Conservation (phyloP, 2,329 filamentous ascomycete species). For the Fusarium sp. region DNA sequence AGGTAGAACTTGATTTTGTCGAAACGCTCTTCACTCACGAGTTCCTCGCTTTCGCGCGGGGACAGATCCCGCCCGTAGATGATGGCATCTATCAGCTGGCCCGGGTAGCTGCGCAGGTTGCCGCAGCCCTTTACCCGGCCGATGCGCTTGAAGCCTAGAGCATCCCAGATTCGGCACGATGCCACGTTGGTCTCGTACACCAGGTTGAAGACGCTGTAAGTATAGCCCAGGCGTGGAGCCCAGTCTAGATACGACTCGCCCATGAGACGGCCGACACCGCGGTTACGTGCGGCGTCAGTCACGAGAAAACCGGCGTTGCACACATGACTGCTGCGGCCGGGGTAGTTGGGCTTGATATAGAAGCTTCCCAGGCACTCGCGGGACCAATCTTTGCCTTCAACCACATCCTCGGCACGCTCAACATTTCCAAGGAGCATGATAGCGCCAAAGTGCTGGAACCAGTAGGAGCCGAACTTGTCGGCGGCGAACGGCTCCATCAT, state of each 20-base stretch:
- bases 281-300: constrained; percentile 77
- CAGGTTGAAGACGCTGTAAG: constrained; percentile 92
- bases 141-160: constrained; percentile 90
- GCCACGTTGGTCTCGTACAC: constrained; percentile 95
- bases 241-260: constrained; percentile 81
- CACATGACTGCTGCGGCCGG: constrained; percentile 88
- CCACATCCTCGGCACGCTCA: constrained; percentile 67
- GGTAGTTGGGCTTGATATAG: constrained; percentile 95
- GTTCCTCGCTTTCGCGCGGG: constrained; percentile 75
- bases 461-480: constrained; percentile 83
- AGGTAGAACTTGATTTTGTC: constrained; percentile 99
- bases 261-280: constrained; percentile 79
- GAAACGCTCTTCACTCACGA: constrained; percentile 94
- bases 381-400: constrained; percentile 77
- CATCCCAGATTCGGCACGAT: constrained; percentile 91
- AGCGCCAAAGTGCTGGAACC: constrained; percentile 91
- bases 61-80: constrained; percentile 77
- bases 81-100: constrained; percentile 77
- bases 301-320: constrained; percentile 87
- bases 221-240: constrained; percentile 84
- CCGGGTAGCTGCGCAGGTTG: constrained; percentile 74
- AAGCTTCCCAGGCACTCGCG: constrained; percentile 88
- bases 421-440: constrained; percentile 88
- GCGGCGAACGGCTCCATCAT: constrained; percentile 81
- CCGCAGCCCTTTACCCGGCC: constrained; percentile 81